Percentiles rank a stretch among this genome's conserved stretches.
These are phyloP conservation scores for Fragaria nilgerrensis DNA, from an alignment of 306 rosid genomes.

Conservation along the genomic window DNA sequence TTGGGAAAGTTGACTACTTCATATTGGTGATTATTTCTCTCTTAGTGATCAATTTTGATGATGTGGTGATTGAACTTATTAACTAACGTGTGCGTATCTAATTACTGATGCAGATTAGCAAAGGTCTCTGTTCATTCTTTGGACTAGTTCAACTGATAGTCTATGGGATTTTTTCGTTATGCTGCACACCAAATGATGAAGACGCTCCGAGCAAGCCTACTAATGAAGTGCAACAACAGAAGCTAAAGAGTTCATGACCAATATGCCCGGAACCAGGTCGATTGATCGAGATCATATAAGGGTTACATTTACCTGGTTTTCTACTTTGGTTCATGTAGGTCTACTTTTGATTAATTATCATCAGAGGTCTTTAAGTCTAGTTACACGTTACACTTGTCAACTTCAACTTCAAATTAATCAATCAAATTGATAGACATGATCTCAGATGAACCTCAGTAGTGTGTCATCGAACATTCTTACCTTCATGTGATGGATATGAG, in stretches of 20 bases:
- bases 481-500: not conserved
- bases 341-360: not conserved
- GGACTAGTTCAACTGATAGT: constrained; percentile 54
- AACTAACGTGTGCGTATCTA: not conserved
- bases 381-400: not conserved
- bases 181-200: constrained; percentile 20
- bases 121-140: constrained; percentile 52
- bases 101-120: constrained; percentile 49
- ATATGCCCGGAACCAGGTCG: not conserved
- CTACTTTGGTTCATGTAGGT: not conserved
- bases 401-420: not conserved
- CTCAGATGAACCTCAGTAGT: not conserved
- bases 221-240: constrained; percentile 21
- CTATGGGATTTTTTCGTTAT: constrained; percentile 29
- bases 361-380: not conserved
- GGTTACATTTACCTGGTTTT: not conserved
- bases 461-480: not conserved
- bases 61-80: not conserved
- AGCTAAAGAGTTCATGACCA: not conserved
- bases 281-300: not conserved
- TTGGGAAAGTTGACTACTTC: constrained; percentile 47
- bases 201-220: constrained; percentile 8
- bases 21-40: constrained; percentile 40
- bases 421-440: not conserved
- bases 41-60: not conserved